Base-by-base conservation (phyloP, 495 filamentous ascomycete genomes). In the Aspergillus ellipticus region DNA sequence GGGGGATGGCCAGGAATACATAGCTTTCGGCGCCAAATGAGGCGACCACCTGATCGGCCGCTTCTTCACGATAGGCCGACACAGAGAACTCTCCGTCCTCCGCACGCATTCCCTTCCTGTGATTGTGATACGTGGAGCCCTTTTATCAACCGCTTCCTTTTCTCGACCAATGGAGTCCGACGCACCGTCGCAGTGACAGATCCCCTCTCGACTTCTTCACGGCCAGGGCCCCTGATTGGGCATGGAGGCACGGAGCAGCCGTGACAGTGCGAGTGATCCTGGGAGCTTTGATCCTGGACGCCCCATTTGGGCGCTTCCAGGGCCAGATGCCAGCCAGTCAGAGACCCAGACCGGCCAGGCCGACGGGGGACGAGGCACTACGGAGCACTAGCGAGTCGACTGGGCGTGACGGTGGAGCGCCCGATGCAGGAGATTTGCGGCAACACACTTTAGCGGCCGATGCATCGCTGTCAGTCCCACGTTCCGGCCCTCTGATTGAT, bases 371-470 rank as follows among this genome's bases (percentile, higher is more conserved):
- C 42, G 31, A 45, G 49, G 24, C 24, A 28, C 24, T 28, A 28
- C 24, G 3, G 4, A 28, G 53, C 57, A 56, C 48, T 58, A 58
- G 61, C 35, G 46, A 35, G 33, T 46, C 37, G 57, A 54, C 51
- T 45, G 49, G 48, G 42, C 57, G 63, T 66, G 63, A 66, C 50
- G 33, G 57, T 57, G 60, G 53, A 59, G 55, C 56, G 37, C 45
- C 19, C 15, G 42, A 39, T 56, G 60, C 63, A 66, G 54, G 49
- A 54, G 57, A 60, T 58, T 66, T 54, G 53, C 59, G 57, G 63
- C 57, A 60, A 48, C 49, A 42, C 52, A 49, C 55, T 55, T 54
- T 66, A 66, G 63, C 53, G 47, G 55, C 62, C 53, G 52, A 57
- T 55, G 45, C 53, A 53, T 21, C 33, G 45, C 51, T 45, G 22